phyloP scores from a whole-genome alignment of 2,329 filamentous ascomycete species.

The Nigrospora osmanthi region DNA sequence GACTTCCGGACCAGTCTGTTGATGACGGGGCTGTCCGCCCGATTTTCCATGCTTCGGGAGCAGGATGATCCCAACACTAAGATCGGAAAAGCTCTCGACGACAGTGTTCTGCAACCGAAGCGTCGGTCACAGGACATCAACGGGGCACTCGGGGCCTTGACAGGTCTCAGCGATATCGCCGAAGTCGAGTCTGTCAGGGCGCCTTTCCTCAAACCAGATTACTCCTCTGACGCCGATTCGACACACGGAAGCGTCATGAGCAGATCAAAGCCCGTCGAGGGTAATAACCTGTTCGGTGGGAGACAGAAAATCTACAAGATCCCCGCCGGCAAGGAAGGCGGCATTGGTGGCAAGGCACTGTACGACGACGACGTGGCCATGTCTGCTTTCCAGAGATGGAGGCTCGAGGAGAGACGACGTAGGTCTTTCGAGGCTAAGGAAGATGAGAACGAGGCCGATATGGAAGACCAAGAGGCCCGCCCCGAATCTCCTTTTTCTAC shows the following conservation, averaged over 20 bases:
- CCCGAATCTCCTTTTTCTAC: constrained; percentile 50
- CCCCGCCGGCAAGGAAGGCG: constrained; percentile 44
- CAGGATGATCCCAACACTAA: constrained; percentile 87
- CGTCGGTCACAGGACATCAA: constrained; percentile 62
- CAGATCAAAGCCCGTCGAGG: constrained; percentile 73
- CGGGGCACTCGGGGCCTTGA: constrained; percentile 54
- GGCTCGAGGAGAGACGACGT: constrained; percentile 49
- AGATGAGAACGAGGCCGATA: constrained; percentile 26
- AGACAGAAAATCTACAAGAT: constrained; percentile 95
- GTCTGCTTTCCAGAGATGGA: constrained; percentile 76
- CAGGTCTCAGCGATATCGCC: constrained; percentile 71
- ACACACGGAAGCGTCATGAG: constrained; percentile 69
- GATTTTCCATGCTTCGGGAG: constrained; percentile 94
- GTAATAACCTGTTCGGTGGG: constrained; percentile 89
- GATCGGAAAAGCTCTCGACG: constrained; percentile 89
- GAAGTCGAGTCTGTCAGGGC: constrained; percentile 78
- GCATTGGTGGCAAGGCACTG: constrained; percentile 58
- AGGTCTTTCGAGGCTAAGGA: constrained; percentile 31
- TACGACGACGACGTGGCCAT: constrained; percentile 83
- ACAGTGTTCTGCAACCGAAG: constrained; percentile 81
- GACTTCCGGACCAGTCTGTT: constrained; percentile 93
- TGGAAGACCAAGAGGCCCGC: constrained; percentile 29
- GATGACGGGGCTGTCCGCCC: constrained; percentile 89
- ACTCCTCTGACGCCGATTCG: constrained; percentile 55
- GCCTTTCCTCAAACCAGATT: constrained; percentile 50